These are phyloP conservation scores for Wickerhamiella vanderwaltii DNA, from an alignment of 805 yeast species.

Conservation along the genomic window DNA sequence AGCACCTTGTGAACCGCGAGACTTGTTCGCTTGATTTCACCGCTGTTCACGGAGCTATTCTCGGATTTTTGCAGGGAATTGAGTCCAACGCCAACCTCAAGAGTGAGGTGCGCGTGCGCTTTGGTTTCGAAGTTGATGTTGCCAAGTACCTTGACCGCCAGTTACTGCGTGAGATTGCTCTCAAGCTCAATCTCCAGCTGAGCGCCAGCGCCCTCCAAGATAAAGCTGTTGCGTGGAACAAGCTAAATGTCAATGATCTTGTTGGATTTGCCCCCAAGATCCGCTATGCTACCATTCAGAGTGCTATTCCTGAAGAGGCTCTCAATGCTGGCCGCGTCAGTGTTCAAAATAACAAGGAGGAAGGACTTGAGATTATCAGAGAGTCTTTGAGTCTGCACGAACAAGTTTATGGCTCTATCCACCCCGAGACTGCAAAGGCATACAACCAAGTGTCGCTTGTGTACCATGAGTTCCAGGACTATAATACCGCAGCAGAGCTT, in stretches of 20 bases:
- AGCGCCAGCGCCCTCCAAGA: constrained; percentile 33
- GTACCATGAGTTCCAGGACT: constrained; percentile 47
- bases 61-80: constrained; percentile 57
- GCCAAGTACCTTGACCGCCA: constrained; percentile 36
- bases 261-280: constrained; percentile 60
- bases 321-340: constrained; percentile 29
- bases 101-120: constrained; percentile 48
- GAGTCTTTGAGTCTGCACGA: constrained; percentile 67
- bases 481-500: constrained; percentile 47
- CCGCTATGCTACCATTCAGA: constrained; percentile 55
- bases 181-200: constrained; percentile 83
- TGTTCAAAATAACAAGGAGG: constrained; percentile 26
- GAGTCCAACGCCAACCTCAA: constrained; percentile 29
- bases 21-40: constrained; percentile 38
- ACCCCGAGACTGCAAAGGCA: constrained; percentile 63
- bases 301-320: constrained; percentile 62
- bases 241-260: constrained; percentile 48
- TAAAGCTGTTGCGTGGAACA: not conserved
- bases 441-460: constrained; percentile 54
- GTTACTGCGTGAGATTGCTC: constrained; percentile 57
- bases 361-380: constrained; percentile 50
- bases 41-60: constrained; percentile 46
- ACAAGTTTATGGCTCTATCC: constrained; percentile 72
- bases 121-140: constrained; percentile 35
- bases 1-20: constrained; percentile 52